A percentile compares a stretch with the other conserved stretches of the same genome.
Evolutionary conservation across 2,329 filamentous ascomycete species (phyloP).

Genomic region (Cordyceps cateniannulata): DNA sequence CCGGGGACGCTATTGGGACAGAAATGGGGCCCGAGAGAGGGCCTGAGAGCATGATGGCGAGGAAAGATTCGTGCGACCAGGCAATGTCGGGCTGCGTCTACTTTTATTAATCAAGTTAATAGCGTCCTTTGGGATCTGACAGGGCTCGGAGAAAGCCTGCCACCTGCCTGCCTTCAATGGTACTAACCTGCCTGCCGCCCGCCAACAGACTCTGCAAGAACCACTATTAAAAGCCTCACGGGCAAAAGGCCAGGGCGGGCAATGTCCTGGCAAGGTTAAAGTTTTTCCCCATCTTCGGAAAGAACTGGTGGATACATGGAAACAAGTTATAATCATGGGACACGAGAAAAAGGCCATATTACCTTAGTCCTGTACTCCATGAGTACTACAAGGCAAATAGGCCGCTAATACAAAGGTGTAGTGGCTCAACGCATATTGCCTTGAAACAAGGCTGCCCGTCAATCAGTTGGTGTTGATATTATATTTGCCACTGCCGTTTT

Average conservation of each 20-base stretch:
- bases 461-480: background rate
- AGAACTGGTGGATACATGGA: background rate
- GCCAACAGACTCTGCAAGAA: background rate
- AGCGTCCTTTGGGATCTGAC: background rate
- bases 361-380: too few species aligned
- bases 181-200: background rate
- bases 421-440: too few species aligned
- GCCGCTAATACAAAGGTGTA: too few species aligned
- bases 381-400: too few species aligned
- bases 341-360: background rate
- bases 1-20: background rate
- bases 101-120: background rate
- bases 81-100: background rate
- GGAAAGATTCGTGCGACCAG: background rate
- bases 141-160: slow-evolving; percentile 1
- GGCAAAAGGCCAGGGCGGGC: background rate
- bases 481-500: background rate
- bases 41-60: background rate
- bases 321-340: background rate
- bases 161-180: background rate
- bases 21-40: background rate
- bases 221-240: background rate
- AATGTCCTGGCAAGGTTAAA: slow-evolving; percentile 1
- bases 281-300: background rate
- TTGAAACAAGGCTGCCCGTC: background rate